Evolutionary conservation across 129 eudicot species (phyloP), one percentile per base, ranked within the genome.

Genomic region (Ambrosia trifida): DNA sequence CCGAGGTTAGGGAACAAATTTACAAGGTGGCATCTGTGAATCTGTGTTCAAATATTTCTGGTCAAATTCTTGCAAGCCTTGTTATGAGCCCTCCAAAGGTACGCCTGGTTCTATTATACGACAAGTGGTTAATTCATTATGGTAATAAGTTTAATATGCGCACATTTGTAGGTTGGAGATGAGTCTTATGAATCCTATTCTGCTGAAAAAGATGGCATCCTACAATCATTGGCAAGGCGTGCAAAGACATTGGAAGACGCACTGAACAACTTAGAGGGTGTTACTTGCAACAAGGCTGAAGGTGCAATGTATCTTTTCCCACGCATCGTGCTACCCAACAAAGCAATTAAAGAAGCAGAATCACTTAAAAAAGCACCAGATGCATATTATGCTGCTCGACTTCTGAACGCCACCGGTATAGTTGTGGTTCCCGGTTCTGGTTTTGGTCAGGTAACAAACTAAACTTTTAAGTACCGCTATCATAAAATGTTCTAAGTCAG

Each of bases 231-330:
- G 31, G 93, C 91, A 51, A 85, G 97, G 70, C 96, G 99, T 63
- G 99, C 99, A 65, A 87, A 89, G 99, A 82, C 82, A 51, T 83
- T 94, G 69, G 99, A 94, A 83, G 99, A 87, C 13, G 99, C 84
- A 40, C 36, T 94, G 10, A 94, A 94, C 83, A 81, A 85, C 61
- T 79, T 94, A 64, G 99, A 94, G 82, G 99, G 99, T 45, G 81
- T 94, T 41, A 90, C 86, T 5, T 94, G 99, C 85, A 94, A 90
- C 85, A 85, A 83, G 81, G 93, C 99, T 0, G 99, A 94, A 82
- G 99, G 99, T 50, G 99, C 99, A 28, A 89, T 94, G 99, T 94
- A 94, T 76, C 96, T 94, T 51, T 94, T 94, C 50, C 99, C 99
- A 24, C 86, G 89, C 36, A 80, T 94, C 73, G 61, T 68, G 40